A percentile compares a stretch with the other conserved stretches of the same genome.
Evolutionary conservation across 2,329 filamentous ascomycete genomes (phyloP).

Genomic region (Myriosclerotinia scirpicola): DNA sequence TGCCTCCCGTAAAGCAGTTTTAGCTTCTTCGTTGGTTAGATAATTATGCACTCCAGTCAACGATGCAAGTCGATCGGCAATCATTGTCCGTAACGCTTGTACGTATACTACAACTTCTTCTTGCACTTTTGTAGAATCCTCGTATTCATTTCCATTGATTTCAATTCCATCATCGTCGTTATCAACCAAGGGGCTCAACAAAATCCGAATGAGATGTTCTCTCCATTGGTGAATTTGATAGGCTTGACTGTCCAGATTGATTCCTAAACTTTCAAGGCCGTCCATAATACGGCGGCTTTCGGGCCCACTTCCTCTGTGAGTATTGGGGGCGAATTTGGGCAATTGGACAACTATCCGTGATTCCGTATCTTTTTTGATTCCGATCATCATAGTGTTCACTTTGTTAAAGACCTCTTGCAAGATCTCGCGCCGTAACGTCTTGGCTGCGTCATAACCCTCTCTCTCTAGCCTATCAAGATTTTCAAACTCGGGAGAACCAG

Average conservation of each 20-base stretch:
- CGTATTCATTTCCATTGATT: slow-evolving; percentile 85
- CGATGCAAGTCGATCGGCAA: slow-evolving; percentile 76
- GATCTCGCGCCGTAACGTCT: slow-evolving; percentile 74
- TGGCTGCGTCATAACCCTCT: slow-evolving; percentile 74
- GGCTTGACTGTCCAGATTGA: slow-evolving; percentile 70
- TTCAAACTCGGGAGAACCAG: slow-evolving; percentile 66
- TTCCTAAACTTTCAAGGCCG: slow-evolving; percentile 71
- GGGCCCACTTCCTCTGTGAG: slow-evolving; percentile 50
- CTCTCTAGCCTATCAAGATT: slow-evolving; percentile 69
- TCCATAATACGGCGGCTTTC: slow-evolving; percentile 20
- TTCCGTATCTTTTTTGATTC: slow-evolving; percentile 54
- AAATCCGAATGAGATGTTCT: slow-evolving; percentile 66
- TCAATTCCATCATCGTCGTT: slow-evolving; percentile 77
- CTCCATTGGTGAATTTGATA: slow-evolving; percentile 73
- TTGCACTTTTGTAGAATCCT: slow-evolving; percentile 81
- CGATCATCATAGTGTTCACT: slow-evolving; percentile 63
- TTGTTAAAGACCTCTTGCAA: slow-evolving; percentile 56
- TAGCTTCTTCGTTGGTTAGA: slow-evolving; percentile 70
- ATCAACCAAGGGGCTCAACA: slow-evolving; percentile 77
- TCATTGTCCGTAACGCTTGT: slow-evolving; percentile 69
- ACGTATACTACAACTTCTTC: slow-evolving; percentile 89
- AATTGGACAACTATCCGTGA: slow-evolving; percentile 61
- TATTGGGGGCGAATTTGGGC: slow-evolving; percentile 55
- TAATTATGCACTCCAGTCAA: slow-evolving; percentile 76
- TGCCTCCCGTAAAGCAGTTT: slow-evolving; percentile 57